These are phyloP conservation scores for Dovyalis caffra DNA, from an alignment of 345 rosid genomes.

Conservation along the genomic window DNA sequence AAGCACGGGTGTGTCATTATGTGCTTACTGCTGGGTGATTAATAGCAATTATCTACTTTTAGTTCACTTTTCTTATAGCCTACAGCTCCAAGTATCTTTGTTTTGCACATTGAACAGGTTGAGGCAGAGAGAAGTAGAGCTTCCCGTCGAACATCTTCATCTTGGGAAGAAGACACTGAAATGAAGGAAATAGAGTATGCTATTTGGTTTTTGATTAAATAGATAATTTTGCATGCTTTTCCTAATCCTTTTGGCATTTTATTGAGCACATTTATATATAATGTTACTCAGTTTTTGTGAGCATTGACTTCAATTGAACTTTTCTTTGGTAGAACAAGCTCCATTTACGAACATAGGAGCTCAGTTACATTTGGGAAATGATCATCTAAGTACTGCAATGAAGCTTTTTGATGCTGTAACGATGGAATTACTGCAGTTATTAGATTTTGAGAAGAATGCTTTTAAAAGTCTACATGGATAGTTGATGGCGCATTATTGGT, in stretches of 20 bases:
- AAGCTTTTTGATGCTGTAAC: too few relatives aligned
- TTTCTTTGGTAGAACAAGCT: not conserved
- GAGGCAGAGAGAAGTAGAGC: slow-evolving; percentile 90
- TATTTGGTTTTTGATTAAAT: not conserved
- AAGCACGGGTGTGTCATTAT: slow-evolving; percentile 63
- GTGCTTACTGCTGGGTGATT: slow-evolving; percentile 16
- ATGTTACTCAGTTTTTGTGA: not conserved
- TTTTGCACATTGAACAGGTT: slow-evolving; percentile 42
- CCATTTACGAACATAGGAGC: too few relatives aligned
- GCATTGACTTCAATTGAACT: not conserved
- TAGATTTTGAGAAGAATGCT: too few relatives aligned
- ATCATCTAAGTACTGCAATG: too few relatives aligned
- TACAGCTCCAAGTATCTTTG: slow-evolving; percentile 1
- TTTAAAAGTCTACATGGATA: too few relatives aligned
- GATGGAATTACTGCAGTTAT: too few relatives aligned
- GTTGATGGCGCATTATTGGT: too few relatives aligned
- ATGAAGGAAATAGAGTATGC: slow-evolving; percentile 92
- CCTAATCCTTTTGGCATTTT: slow-evolving; percentile 10
- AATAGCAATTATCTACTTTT: slow-evolving; percentile 8
- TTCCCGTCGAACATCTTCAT: slow-evolving; percentile 62
- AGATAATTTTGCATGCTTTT: not conserved
- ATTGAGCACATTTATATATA: not conserved
- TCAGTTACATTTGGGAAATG: too few relatives aligned
- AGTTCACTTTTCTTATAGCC: not conserved
- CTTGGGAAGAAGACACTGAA: slow-evolving; percentile 97